Evolutionary conservation across 2,329 filamentous ascomycete species (phyloP), one percentile per base, ranked within the genome.

Genomic region (Fusarium cyanostomum): DNA sequence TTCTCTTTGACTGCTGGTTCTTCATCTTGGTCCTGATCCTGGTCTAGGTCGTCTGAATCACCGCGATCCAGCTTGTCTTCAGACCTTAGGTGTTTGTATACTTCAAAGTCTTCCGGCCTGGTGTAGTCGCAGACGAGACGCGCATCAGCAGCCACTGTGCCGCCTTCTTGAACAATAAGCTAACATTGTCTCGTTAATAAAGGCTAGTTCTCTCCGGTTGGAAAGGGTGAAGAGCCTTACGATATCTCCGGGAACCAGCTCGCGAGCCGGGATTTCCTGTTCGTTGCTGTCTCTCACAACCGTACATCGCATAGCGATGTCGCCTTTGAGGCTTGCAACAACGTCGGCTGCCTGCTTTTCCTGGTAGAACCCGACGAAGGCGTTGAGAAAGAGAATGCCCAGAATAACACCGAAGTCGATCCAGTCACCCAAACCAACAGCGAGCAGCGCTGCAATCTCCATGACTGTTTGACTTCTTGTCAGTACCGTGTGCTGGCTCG

Each of bases 341-440:
- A 64, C 62, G 10, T 64, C 61, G 11, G 61, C 61, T 1, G 61
- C 61, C 11, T 64, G 60, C 8, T 61, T 61, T 28, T 64, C 61
- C 2, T 64, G 61, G 10, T 64, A 56, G 39, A 55, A 64, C 8
- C 61, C 61, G 15, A 64, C 61, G 18, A 64, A 64, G 21, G 61
- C 61, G 2, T 64, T 64, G 10, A 64, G 60, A 30, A 64, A 21
- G n/a, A 64, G 56, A 3, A 64, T 64, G 5, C 55, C 61, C 1
- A 64, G 49, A 2, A 64, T 64, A 8, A 64, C 61, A 1, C 61
- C 60, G 12, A 64, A 64, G 21, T 64, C 61, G 0, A 64, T 44
- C 61, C 61, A 64, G 6, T 64, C 61, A 0, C 60, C 60, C 5
- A 64, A 21, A 11, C 60, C 61, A 9, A 64, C 61, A 2, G 61